Evolutionary conservation across 148 eudicot species (phyloP).

Genomic region (Limonium bicolor): DNA sequence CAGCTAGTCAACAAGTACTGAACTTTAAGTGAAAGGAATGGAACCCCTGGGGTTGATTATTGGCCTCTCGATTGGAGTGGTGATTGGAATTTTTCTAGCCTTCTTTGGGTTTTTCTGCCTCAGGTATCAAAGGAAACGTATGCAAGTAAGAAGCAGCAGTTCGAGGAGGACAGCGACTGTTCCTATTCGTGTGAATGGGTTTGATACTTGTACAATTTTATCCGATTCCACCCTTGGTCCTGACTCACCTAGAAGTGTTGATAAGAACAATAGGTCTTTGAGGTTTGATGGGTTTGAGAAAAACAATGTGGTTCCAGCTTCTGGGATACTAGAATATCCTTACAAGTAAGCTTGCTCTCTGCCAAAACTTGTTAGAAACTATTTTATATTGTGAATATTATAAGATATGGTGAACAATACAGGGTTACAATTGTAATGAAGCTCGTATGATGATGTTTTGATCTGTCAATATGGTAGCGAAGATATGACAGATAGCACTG

Average conservation of each 20-base stretch:
- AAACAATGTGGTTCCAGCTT: constrained; percentile 55
- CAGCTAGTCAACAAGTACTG: constrained; percentile 6
- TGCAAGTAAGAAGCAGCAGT: constrained; percentile 58
- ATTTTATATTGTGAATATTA: too few species aligned
- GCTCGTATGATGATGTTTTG: too few species aligned
- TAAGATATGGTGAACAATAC: neutral
- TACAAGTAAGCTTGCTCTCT: constrained; percentile 50
- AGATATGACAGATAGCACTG: too few species aligned
- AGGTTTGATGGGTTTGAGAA: constrained; percentile 70
- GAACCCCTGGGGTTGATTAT: constrained; percentile 49
- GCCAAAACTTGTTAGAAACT: neutral
- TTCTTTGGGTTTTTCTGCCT: constrained; percentile 42
- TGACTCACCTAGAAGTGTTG: constrained; percentile 49
- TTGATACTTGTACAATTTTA: constrained; percentile 53
- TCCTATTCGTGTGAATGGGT: constrained; percentile 65
- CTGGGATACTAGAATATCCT: constrained; percentile 80
- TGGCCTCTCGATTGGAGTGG: constrained; percentile 88
- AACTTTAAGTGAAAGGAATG: constrained; percentile 62
- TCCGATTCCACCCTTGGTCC: constrained; percentile 82
- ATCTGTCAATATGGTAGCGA: too few species aligned
- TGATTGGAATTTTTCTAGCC: constrained; percentile 67
- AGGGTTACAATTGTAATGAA: too few species aligned
- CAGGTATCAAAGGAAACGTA: constrained; percentile 46
- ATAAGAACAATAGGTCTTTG: constrained; percentile 28
- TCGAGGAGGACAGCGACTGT: constrained; percentile 57